Conservation (phyloP, 2,329 filamentous ascomycete species). For the Verticillium dahliae region DNA sequence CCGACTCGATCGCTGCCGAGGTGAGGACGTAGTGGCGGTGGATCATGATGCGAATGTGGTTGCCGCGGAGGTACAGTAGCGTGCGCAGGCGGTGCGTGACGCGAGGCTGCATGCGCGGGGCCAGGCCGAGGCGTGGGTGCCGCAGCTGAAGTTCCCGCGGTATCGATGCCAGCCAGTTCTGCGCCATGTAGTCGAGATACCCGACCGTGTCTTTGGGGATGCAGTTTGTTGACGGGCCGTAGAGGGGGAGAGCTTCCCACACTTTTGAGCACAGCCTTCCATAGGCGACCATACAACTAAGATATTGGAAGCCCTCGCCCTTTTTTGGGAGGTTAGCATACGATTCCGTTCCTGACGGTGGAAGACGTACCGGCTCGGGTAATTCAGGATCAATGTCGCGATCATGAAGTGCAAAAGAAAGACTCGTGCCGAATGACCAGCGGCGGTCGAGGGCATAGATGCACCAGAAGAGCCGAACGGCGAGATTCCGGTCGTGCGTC, state of each 20-base stretch:
- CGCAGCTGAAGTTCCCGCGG: slow-evolving; percentile 30
- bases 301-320: slow-evolving; percentile 28
- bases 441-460: slow-evolving; percentile 44
- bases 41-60: slow-evolving; percentile 36
- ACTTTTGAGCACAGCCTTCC: slow-evolving; percentile 37
- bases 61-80: slow-evolving; percentile 35
- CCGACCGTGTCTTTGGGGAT: slow-evolving; percentile 30
- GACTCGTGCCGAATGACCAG: slow-evolving; percentile 44
- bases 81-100: slow-evolving; percentile 33
- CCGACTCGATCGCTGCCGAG: slow-evolving; percentile 25
- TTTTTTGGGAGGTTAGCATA: not conserved
- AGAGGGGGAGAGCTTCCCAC: slow-evolving; percentile 34
- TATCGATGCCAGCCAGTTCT: slow-evolving; percentile 38
- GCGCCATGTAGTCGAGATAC: slow-evolving; percentile 32
- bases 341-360: not conserved
- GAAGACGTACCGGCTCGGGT: slow-evolving; percentile 29
- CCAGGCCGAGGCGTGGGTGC: slow-evolving; percentile 27
- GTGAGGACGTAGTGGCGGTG: slow-evolving; percentile 35
- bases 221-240: slow-evolving; percentile 21
- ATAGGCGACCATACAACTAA: slow-evolving; percentile 41
- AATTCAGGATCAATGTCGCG: slow-evolving; percentile 41
- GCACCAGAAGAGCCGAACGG: slow-evolving; percentile 39
- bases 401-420: slow-evolving; percentile 41
- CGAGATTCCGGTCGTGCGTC: slow-evolving; percentile 19
- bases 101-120: slow-evolving; percentile 22